Conservation (phyloP, 139 green algal genomes). For the Raphidocelis subcapitata region DNA sequence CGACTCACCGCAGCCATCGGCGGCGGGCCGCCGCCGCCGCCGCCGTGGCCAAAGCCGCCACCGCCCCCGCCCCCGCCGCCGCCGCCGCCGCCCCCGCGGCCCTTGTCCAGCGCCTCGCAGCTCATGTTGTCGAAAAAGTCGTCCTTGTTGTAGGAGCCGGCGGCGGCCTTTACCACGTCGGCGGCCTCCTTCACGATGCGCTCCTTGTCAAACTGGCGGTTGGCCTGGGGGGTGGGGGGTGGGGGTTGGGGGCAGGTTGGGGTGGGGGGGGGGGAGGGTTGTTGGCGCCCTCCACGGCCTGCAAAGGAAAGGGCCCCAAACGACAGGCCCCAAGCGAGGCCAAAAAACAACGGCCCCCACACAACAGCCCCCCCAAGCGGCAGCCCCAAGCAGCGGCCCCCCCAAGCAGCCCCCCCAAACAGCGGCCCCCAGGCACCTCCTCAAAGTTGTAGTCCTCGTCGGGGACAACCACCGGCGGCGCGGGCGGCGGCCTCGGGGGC, state of each 20-base stretch:
- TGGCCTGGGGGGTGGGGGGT: constrained; percentile 12
- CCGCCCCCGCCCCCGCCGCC: constrained; percentile 18
- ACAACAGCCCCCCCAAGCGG: not conserved
- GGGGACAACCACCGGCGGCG: constrained; percentile 57
- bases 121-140: constrained; percentile 91
- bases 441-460: constrained; percentile 91
- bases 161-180: constrained; percentile 24
- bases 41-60: not conserved
- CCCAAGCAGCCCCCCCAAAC: not conserved
- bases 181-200: constrained; percentile 19
- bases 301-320: not conserved
- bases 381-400: not conserved
- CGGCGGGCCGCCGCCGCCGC: too few relatives aligned
- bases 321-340: not conserved
- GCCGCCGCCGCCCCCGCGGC: constrained; percentile 8
- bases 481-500: constrained; percentile 2
- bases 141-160: constrained; percentile 50
- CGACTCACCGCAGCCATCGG: too few relatives aligned
- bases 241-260: not conserved
- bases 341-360: not conserved
- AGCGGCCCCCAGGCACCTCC: constrained; percentile 30
- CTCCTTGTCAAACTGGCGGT: constrained; percentile 87
- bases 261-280: not conserved
- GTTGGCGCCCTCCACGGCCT: not conserved
- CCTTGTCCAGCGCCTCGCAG: constrained; percentile 74